Evolutionary conservation across 2,329 filamentous ascomycete genomes (phyloP).

Genomic region (Penicillium sp.): DNA sequence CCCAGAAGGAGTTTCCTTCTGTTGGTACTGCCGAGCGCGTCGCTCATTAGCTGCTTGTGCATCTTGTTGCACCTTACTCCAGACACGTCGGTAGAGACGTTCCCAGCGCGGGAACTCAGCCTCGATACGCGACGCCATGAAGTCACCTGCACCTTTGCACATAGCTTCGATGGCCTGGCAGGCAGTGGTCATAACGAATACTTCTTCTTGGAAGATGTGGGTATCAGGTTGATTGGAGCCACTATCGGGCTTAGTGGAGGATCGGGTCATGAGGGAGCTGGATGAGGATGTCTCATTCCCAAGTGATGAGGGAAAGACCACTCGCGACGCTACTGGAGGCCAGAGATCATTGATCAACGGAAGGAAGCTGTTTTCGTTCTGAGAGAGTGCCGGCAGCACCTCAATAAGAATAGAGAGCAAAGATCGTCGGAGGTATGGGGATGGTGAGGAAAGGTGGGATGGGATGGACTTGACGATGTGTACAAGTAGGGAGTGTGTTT

Average conservation of each 20-base stretch:
- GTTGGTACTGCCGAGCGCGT: constrained; percentile 22
- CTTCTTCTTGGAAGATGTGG: constrained; percentile 36
- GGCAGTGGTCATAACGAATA: constrained; percentile 59
- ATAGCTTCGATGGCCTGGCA: constrained; percentile 64
- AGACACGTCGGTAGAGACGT: constrained; percentile 37
- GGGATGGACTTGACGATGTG: constrained; percentile 80
- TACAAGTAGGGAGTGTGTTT: constrained; percentile 73
- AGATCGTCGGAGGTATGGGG: constrained; percentile 69
- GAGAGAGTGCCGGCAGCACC: constrained; percentile 65
- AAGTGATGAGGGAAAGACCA: constrained; percentile 45
- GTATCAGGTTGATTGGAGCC: constrained; percentile 45
- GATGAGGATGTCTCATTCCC: constrained; percentile 49
- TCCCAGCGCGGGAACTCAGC: constrained; percentile 55
- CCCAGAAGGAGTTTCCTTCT: neutral
- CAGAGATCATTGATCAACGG: constrained; percentile 87
- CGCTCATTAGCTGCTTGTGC: constrained; percentile 35
- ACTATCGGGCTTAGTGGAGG: constrained; percentile 49
- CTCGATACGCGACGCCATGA: constrained; percentile 70
- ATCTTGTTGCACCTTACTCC: constrained; percentile 36
- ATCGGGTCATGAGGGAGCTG: constrained; percentile 19
- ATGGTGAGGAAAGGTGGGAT: constrained; percentile 82
- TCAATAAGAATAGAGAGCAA: constrained; percentile 72
- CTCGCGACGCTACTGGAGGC: constrained; percentile 61
- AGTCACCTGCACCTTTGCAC: constrained; percentile 70
- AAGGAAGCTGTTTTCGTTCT: constrained; percentile 75